A percentile compares a stretch with the other conserved stretches of the same genome.
These are phyloP conservation scores for Suhomyces prunicola DNA, from an alignment of 805 yeast species.

Conservation along the genomic window DNA sequence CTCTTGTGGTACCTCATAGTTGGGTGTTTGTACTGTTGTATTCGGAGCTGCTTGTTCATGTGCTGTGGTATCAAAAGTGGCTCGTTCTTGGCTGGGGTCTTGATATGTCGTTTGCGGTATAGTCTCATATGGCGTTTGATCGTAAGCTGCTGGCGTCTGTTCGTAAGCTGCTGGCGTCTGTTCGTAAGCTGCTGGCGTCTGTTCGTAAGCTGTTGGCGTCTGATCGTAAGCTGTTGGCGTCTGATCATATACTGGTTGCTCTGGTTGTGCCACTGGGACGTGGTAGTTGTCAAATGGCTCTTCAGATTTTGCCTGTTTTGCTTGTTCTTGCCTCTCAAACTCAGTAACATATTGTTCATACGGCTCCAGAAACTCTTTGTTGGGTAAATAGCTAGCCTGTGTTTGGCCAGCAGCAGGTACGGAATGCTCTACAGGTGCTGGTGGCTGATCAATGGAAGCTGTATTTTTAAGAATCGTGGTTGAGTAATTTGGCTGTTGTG, in stretches of 20 bases:
- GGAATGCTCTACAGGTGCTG: neutral
- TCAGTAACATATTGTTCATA: slow-evolving; percentile 21
- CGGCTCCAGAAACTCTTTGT: slow-evolving; percentile 21
- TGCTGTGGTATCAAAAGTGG: neutral
- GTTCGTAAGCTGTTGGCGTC: neutral
- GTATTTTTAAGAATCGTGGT: neutral
- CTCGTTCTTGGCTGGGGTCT: neutral
- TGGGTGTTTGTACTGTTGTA: neutral
- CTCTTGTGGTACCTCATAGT: neutral
- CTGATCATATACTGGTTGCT: neutral
- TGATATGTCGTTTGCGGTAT: neutral
- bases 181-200: neutral
- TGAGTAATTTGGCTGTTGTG: neutral
- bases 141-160: neutral
- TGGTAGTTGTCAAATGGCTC: slow-evolving; percentile 29
- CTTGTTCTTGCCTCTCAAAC: slow-evolving; percentile 13
- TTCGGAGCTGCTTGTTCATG: neutral
- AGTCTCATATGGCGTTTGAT: neutral
- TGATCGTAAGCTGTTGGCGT: neutral
- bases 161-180: neutral
- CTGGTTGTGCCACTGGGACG: slow-evolving; percentile 3
- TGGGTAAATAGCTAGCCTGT: neutral
- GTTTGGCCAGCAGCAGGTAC: neutral
- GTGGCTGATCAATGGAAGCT: too few species aligned
- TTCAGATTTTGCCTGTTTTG: slow-evolving; percentile 5